Conservation (phyloP, 2,329 filamentous ascomycete genomes). For the Herpotrichia juniperi region DNA sequence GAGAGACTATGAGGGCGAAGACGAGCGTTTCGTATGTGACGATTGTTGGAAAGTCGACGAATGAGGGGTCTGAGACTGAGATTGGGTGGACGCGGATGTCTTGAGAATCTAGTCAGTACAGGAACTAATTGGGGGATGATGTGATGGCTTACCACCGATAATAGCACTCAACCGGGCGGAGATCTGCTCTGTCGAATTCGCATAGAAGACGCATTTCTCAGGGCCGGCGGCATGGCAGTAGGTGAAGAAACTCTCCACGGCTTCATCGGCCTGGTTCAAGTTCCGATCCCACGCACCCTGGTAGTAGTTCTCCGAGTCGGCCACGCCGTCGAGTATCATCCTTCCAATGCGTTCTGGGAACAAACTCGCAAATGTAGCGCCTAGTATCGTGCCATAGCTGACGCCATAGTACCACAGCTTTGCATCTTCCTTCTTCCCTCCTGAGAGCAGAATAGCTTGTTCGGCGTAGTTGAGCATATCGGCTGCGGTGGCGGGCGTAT, state of each 20-base stretch:
- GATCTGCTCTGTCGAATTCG: not conserved
- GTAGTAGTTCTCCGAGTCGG: slow-evolving; percentile 55
- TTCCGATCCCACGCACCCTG: slow-evolving; percentile 38
- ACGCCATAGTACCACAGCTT: slow-evolving; percentile 49
- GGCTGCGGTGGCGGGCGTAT: slow-evolving; percentile 35
- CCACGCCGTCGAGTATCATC: slow-evolving; percentile 51
- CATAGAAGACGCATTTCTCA: slow-evolving; percentile 7
- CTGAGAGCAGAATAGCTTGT: slow-evolving; percentile 18
- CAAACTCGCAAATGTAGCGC: slow-evolving; percentile 53
- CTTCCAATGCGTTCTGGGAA: slow-evolving; percentile 51
- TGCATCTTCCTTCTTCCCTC: slow-evolving; percentile 27
- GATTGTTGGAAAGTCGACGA: not conserved
- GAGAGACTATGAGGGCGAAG: not conserved
- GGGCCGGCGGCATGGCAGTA: slow-evolving; percentile 59
- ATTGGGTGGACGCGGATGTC: not conserved
- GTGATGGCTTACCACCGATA: too few relatives aligned
- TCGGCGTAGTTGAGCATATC: slow-evolving; percentile 38
- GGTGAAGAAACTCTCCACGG: slow-evolving; percentile 60
- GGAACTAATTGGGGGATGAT: too few relatives aligned
- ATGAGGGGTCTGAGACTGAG: not conserved
- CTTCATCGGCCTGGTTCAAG: slow-evolving; percentile 59
- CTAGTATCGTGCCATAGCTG: slow-evolving; percentile 55
- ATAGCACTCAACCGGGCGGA: not conserved
- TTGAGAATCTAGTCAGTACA: too few relatives aligned
- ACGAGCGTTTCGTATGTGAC: not conserved